Base-by-base conservation (phyloP, 2,329 filamentous ascomycete species). In the Botrytis hyacinthi region DNA sequence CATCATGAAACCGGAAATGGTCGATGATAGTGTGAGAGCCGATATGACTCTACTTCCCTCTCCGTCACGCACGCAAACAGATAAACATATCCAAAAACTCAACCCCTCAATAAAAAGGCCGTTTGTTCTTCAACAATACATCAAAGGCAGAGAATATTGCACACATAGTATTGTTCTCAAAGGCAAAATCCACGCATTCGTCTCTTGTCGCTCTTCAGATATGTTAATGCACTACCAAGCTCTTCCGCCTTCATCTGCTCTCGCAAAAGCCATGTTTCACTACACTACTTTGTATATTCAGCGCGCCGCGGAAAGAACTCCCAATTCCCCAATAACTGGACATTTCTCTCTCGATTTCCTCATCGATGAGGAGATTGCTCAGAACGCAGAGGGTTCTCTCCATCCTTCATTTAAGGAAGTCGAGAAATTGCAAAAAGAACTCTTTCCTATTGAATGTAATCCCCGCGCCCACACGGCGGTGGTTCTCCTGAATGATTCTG, bases 391-490 rank as follows among this genome's bases (percentile, higher is more conserved):
- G 20, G 18, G 70, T 1, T 61, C 44, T 10, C 62, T 68, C 0
- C 63, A 70, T 3, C 62, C 60, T 35, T 71, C 46, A 74, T 9
- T 40, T 7, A 12, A 3, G 4, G 40, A 59, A 35, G 69, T 75
- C 1, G 60, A 73, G 42, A 78, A 75, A 60, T 81, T 77, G 57
- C 82, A 62, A 80, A 82, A n/a, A 77, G 84, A 76, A 42, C 80
- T 93, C 2, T 91, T 89, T 76, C 89, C 90, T 0, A 93, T 93
- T 73, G 91, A 93, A 79, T 93, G 91, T 78, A 93, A 93, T 73
- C 91, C 91, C 0, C 84, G 91, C 22, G 89, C 88, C 0, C 91
- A 93, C 77, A 93, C 91, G 0, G 91, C 91, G 0, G 87, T 91
- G 0, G 84, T 89, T 1, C 82, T 93, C 0, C 91, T 93, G 79